A percentile compares a stretch with the other conserved stretches of the same genome.
Conservation (phyloP, 768 basidiomycete genomes). For the Pulveroboletus sp. region DNA sequence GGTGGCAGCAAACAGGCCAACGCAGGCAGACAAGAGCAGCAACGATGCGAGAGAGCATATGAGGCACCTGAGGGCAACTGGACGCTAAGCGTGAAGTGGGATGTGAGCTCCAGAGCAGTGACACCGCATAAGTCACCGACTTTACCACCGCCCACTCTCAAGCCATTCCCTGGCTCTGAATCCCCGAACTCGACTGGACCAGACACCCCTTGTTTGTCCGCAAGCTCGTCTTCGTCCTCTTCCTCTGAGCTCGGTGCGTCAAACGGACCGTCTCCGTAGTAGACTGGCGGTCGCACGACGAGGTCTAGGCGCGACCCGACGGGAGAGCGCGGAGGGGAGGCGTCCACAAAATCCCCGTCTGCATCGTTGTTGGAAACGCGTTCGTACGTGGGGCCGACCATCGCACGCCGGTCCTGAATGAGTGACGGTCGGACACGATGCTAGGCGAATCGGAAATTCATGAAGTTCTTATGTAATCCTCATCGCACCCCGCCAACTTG, state of each 20-base stretch:
- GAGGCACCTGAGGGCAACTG: constrained; percentile 55
- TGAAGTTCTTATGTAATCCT: constrained; percentile 5
- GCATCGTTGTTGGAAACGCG: constrained; percentile 25
- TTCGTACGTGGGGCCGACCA: constrained; percentile 29
- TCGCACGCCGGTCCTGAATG: constrained; percentile 12
- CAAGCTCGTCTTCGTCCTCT: constrained; percentile 46
- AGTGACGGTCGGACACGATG: not conserved
- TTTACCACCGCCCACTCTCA: constrained; percentile 36
- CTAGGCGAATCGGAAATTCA: constrained; percentile 3
- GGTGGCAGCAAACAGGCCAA: constrained; percentile 75
- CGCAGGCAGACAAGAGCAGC: constrained; percentile 55
- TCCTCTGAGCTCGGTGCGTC: constrained; percentile 78
- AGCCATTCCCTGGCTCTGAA: constrained; percentile 27
- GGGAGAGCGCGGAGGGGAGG: constrained; percentile 2
- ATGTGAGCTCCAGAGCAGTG: constrained; percentile 4
- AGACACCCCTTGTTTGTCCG: constrained; percentile 41
- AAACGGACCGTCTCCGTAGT: constrained; percentile 76
- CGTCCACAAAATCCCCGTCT: constrained; percentile 19
- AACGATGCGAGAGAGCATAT: constrained; percentile 56
- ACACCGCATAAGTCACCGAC: constrained; percentile 22
- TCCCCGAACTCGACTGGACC: constrained; percentile 11
- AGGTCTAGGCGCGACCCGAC: constrained; percentile 5
- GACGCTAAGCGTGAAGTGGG: constrained; percentile 32
- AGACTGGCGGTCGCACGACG: constrained; percentile 34
- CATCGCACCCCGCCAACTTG: constrained; percentile 12